Evolutionary conservation across 768 basidiomycete genomes (phyloP), one percentile per base, ranked within the genome.

Genomic region (Suillus subaureus): DNA sequence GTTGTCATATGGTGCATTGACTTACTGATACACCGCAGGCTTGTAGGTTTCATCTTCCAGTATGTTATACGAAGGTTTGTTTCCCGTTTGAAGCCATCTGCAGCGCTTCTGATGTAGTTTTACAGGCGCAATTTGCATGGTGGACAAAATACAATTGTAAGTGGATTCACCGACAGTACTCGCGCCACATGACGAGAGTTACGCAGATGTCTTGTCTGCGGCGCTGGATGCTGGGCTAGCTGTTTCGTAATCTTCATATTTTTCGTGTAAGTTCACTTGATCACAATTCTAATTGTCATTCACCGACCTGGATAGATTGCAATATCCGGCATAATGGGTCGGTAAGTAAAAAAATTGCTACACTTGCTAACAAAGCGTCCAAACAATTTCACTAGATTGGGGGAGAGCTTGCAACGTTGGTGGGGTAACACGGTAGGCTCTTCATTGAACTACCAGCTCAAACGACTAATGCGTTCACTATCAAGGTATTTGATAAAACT

Each of bases 71-170:
- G 91, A 67, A 79, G 87, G 75, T 76, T 40, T 4, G 40, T 42
- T 31, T 16, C 28, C 11, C 11, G 26, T 60, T 33, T 28, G 26
- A 12, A 37, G 42, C 6, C 23, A 11, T 18, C 18, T 42, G 39
- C 28, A 42, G 26, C 28, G 11, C 23, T 21, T 33, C 21, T n/a
- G 4, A 49, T 55, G 3, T 21, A 23, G 4, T 3, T 45, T 18
- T 9, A 6, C 42, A 76, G 77, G 55, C 83, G 84, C 67, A 80
- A 88, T 72, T 92, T 72, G 77, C 84, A 7, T 91, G 86, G 79
- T 91, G 89, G 90, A 85, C 89, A 23, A 91, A 92, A 75, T 91
- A 91, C 75, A 91, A 91, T 68, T 91, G 90, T 90, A 67, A 69
- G 80, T 60, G 18, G 12, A 60, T 28, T 42, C 7, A 28, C 1